Conservation (phyloP, 139 green algal genomes). For the Trebouxia sp. region DNA sequence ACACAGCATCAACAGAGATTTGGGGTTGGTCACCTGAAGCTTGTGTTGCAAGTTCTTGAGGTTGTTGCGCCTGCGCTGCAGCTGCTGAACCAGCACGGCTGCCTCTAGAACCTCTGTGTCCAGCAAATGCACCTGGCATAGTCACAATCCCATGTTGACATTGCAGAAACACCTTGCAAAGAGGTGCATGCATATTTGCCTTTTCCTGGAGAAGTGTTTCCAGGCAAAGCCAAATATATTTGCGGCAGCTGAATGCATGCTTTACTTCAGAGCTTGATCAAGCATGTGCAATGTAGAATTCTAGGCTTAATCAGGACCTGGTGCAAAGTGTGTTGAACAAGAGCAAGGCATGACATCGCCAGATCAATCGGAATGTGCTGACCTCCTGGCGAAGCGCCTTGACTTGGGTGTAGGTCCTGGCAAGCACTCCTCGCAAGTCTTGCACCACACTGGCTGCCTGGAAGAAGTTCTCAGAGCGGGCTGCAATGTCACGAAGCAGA, state of each 20-base stretch:
- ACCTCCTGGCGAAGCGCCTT: conserved; percentile 40
- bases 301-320: no score
- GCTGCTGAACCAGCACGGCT: conserved; percentile 51
- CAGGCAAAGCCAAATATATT: no score
- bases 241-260: no score
- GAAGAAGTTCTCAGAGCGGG: conserved; percentile 68
- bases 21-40: conserved; percentile 49
- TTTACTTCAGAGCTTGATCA: no score
- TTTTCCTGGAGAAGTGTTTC: no score
- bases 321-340: neutral
- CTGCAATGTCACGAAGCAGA: conserved; percentile 76
- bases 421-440: conserved; percentile 61
- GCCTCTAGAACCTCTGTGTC: conserved; percentile 66
- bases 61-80: conserved; percentile 66
- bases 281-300: no score
- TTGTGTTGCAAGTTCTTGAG: conserved; percentile 52
- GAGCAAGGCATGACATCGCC: neutral
- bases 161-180: neutral
- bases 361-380: neutral
- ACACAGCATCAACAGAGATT: neutral
- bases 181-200: no score
- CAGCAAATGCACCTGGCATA: conserved; percentile 52
- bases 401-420: conserved; percentile 55
- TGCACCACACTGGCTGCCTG: conserved; percentile 73
- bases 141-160: no score